Conservation (phyloP, 306 rosid genomes). For the Lablab purpureus region DNA sequence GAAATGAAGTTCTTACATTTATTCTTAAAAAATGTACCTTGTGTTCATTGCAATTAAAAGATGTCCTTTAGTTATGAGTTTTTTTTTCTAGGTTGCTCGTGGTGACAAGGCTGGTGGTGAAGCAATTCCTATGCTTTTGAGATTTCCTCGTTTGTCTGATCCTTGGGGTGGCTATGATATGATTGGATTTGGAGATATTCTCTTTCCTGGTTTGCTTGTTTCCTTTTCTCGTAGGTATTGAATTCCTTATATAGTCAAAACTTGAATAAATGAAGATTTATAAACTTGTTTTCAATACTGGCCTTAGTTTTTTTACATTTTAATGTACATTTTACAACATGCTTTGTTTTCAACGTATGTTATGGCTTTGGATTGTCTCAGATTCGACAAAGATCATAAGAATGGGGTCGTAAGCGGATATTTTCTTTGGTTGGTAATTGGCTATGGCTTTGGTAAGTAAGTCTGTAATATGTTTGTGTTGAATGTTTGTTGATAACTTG, state of each 20-base stretch:
- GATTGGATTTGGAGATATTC: slow-evolving; percentile 97
- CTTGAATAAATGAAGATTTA: not conserved
- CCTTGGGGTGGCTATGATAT: slow-evolving; percentile 96
- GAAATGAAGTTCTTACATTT: not conserved
- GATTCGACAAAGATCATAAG: slow-evolving; percentile 85
- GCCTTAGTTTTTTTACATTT: not conserved
- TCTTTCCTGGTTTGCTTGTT: slow-evolving; percentile 96
- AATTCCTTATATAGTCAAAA: slow-evolving; percentile 38
- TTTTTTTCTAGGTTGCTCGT: slow-evolving; percentile 74
- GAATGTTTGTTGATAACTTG: not conserved
- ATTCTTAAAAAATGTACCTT: not conserved
- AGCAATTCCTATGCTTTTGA: slow-evolving; percentile 94
- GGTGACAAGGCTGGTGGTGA: slow-evolving; percentile 92
- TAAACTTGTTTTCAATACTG: slow-evolving; percentile 16
- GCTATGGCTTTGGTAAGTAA: slow-evolving; percentile 88
- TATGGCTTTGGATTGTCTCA: slow-evolving; percentile 55
- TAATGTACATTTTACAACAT: slow-evolving; percentile 11
- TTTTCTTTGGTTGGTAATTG: slow-evolving; percentile 80
- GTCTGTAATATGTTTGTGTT: slow-evolving; percentile 19
- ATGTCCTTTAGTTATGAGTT: slow-evolving; percentile 13
- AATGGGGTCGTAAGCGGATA: slow-evolving; percentile 62
- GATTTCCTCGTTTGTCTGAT: slow-evolving; percentile 78
- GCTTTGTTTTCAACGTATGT: slow-evolving; percentile 31
- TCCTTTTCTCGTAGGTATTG: slow-evolving; percentile 78
- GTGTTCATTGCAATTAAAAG: slow-evolving; percentile 20